A percentile compares a stretch with the other conserved stretches of the same genome.
Conservation (phyloP, 257 asterid species). For the Forsythia suspensa region DNA sequence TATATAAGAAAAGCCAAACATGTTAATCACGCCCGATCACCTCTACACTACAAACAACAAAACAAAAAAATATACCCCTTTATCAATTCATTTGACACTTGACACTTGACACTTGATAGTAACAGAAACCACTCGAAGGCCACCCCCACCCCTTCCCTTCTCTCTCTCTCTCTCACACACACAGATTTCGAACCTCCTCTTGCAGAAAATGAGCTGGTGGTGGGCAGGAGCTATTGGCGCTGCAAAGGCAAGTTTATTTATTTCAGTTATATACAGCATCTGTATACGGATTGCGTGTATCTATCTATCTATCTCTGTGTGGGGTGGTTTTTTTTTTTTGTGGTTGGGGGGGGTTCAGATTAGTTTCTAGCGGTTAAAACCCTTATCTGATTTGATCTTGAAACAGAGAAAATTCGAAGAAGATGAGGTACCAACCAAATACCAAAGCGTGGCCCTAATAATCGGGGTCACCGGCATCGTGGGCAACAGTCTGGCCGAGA, state of each 20-base stretch:
- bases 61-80: too few species aligned
- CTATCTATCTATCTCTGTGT: not conserved
- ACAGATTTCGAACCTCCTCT: too few species aligned
- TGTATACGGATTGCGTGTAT: not conserved
- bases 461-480: constrained; percentile 39
- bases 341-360: not conserved
- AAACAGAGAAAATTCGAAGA: constrained; percentile 29
- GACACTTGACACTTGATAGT: too few species aligned
- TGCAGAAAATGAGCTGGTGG: constrained; percentile 12
- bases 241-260: constrained; percentile 7
- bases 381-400: not conserved
- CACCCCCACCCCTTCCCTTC: too few species aligned
- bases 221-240: constrained; percentile 21
- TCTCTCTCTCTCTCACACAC: not conserved
- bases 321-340: too few species aligned
- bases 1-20: too few species aligned
- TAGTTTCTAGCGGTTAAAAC: not conserved
- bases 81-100: too few species aligned
- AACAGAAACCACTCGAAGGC: too few species aligned
- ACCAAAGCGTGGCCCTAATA: constrained; percentile 30
- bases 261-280: not conserved
- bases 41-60: too few species aligned
- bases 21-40: too few species aligned
- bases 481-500: constrained; percentile 43
- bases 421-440: constrained; percentile 12